These are phyloP conservation scores for Paraphaeosphaeria minitans DNA, from an alignment of 2,329 filamentous ascomycete species.

Conservation along the genomic window DNA sequence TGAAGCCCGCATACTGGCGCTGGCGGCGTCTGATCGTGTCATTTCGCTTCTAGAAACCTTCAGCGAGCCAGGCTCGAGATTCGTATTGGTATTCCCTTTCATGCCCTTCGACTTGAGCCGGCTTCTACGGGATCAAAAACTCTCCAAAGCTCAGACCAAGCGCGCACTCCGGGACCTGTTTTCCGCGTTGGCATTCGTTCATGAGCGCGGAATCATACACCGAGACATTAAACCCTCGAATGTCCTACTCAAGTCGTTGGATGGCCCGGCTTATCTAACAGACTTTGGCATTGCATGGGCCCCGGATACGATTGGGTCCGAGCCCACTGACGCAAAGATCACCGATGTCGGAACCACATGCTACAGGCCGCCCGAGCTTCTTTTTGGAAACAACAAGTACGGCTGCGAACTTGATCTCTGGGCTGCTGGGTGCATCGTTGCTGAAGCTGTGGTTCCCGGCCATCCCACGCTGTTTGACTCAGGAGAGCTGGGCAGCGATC, in stretches of 20 bases:
- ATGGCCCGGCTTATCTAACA: conserved; percentile 76
- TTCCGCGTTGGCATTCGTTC: conserved; percentile 71
- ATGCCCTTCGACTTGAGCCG: conserved; percentile 73
- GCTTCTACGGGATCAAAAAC: conserved; percentile 62
- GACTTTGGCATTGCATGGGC: conserved; percentile 96
- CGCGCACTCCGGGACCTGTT: conserved; percentile 71
- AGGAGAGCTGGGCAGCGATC: conserved; percentile 87
- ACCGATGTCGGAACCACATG: conserved; percentile 92
- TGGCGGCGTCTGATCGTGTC: conserved; percentile 62
- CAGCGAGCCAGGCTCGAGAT: conserved; percentile 68
- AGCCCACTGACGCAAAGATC: conserved; percentile 72
- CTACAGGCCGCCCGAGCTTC: conserved; percentile 86
- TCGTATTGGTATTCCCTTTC: conserved; percentile 86
- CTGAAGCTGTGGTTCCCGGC: conserved; percentile 68
- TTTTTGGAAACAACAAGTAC: conserved; percentile 84
- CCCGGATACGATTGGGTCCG: conserved; percentile 61
- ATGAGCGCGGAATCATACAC: conserved; percentile 79
- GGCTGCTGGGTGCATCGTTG: conserved; percentile 82
- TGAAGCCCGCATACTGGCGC: conserved; percentile 75
- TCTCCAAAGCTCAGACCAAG: conserved; percentile 47
- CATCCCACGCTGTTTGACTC: conserved; percentile 77
- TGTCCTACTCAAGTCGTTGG: conserved; percentile 70
- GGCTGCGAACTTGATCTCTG: conserved; percentile 80
- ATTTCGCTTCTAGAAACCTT: conserved; percentile 77
- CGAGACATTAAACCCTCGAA: conserved; percentile 95